Conservation (phyloP, 2,329 filamentous ascomycete species). For the Coleophoma crateriformis region DNA sequence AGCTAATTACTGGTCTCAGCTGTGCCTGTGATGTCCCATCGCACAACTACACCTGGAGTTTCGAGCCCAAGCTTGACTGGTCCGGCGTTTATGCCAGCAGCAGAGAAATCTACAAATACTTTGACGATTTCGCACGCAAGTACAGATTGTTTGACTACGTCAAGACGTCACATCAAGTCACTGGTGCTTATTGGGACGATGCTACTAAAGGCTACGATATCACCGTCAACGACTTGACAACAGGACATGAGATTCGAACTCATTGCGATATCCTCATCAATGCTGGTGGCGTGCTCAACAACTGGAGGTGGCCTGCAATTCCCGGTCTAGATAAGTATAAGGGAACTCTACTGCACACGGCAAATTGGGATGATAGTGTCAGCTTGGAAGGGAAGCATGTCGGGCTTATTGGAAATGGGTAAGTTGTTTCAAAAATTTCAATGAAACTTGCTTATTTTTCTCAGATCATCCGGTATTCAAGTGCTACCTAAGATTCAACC, state of each 20-base stretch:
- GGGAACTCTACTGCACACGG: conserved; percentile 37
- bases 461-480: conserved; percentile 36
- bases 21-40: conserved; percentile 45
- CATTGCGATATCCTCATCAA: conserved; percentile 15
- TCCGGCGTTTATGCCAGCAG: conserved; percentile 50
- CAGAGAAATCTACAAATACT: conserved; percentile 50
- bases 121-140: conserved; percentile 44
- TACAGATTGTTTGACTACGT: conserved; percentile 48
- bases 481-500: conserved; percentile 40
- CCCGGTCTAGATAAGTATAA: conserved; percentile 35
- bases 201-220: conserved; percentile 40
- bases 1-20: conserved; percentile 26
- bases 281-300: conserved; percentile 29
- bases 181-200: conserved; percentile 48
- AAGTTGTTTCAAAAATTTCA: conserved; percentile 6
- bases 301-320: conserved; percentile 43
- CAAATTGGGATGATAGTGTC: conserved; percentile 36
- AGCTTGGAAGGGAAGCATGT: conserved; percentile 32
- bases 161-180: conserved; percentile 47
- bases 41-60: conserved; percentile 52
- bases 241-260: conserved; percentile 18
- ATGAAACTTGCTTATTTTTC: conserved; percentile 16
- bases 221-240: conserved; percentile 30
- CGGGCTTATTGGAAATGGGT: conserved; percentile 38
- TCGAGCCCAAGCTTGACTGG: conserved; percentile 53